phyloP scores from a whole-genome alignment of 208 protist genomes.

The Trypanosomatidae sp. region DNA sequence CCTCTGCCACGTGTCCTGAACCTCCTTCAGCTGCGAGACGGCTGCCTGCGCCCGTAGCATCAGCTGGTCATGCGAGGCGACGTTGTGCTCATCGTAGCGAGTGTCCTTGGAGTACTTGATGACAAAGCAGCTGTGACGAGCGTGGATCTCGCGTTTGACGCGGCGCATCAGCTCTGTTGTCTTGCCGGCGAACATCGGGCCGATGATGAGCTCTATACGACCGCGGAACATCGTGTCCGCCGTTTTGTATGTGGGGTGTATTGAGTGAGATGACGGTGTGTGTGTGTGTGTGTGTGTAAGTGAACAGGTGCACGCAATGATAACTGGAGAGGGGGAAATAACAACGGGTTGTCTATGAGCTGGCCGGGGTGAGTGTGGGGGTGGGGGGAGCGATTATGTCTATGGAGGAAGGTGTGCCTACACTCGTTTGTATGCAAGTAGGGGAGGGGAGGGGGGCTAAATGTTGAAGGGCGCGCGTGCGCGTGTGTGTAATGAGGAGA shows the following conservation, averaged over 20 bases:
- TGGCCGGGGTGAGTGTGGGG: background rate
- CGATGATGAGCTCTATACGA: conserved; percentile 91
- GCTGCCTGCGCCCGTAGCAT: conserved; percentile 63
- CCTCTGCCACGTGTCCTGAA: conserved; percentile 47
- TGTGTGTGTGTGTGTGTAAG: background rate
- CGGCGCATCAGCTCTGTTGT: conserved; percentile 94
- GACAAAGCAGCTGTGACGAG: conserved; percentile 75
- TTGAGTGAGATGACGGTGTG: background rate
- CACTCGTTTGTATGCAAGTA: background rate
- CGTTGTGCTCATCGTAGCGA: conserved; percentile 75
- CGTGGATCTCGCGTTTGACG: conserved; percentile 82
- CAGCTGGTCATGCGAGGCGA: conserved; percentile 85
- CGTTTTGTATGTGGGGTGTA: background rate
- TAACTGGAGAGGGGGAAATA: background rate
- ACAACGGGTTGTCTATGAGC: background rate
- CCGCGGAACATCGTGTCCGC: conserved; percentile 17
- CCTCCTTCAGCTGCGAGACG: conserved; percentile 55
- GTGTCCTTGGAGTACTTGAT: conserved; percentile 93
- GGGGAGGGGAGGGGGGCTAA: background rate
- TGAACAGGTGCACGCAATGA: background rate
- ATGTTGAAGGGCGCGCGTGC: background rate
- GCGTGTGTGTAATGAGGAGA: background rate
- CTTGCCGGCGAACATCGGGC: conserved; percentile 96
- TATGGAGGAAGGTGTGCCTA: background rate
- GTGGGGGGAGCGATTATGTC: background rate